These are phyloP conservation scores for Teratosphaeria nubilosa DNA, from an alignment of 2,329 filamentous ascomycete genomes.

Conservation along the genomic window DNA sequence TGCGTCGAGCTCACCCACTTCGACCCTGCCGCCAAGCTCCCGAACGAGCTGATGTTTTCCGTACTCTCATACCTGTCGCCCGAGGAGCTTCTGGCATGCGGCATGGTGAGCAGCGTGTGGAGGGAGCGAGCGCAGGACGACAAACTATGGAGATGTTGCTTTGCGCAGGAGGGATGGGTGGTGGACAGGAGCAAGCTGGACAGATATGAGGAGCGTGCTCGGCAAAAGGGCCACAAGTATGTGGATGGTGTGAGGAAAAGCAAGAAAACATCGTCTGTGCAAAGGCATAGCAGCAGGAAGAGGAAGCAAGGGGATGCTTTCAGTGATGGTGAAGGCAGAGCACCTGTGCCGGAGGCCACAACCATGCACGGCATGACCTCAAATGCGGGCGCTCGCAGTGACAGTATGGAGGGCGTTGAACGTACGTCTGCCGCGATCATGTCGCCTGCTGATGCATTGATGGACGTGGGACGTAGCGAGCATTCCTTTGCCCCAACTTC, in stretches of 20 bases:
- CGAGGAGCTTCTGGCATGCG: conserved; percentile 66
- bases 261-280: conserved; percentile 1
- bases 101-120: conserved; percentile 72
- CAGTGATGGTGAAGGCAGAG: conserved; percentile 16
- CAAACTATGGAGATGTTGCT: conserved; percentile 76
- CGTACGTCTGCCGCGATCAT: background rate
- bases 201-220: conserved; percentile 10
- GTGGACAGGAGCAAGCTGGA: conserved; percentile 20
- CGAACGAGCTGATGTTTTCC: conserved; percentile 81
- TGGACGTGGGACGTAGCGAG: background rate
- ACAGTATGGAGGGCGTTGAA: conserved; percentile 1
- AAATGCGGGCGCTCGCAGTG: background rate
- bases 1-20: conserved; percentile 63
- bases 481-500: background rate
- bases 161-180: conserved; percentile 73
- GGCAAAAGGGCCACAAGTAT: conserved; percentile 6
- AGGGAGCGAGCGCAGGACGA: conserved; percentile 70
- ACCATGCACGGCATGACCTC: background rate
- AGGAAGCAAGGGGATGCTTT: conserved; percentile 23
- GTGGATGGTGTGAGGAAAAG: conserved; percentile 40
- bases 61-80: conserved; percentile 81
- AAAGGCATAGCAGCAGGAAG: conserved; percentile 19
- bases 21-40: conserved; percentile 77
- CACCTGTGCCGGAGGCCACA: background rate
- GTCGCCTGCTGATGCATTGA: background rate